A percentile compares a stretch with the other conserved stretches of the same genome.
These are phyloP conservation scores for Athelia sp. DNA, from an alignment of 1,284 basidiomycete species.

Conservation along the genomic window DNA sequence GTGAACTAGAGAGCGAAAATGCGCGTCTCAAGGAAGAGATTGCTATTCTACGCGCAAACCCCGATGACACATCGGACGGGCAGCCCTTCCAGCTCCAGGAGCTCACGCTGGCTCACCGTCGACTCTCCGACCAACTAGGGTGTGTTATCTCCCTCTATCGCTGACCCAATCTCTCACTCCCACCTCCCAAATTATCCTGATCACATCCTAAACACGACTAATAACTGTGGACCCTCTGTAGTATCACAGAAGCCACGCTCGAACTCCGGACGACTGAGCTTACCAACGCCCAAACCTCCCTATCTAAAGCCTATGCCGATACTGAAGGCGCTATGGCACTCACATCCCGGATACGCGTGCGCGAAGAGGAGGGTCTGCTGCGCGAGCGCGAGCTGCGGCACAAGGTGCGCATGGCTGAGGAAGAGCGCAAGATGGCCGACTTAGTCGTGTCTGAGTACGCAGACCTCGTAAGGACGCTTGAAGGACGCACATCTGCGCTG, in stretches of 20 bases:
- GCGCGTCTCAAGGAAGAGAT: slow-evolving; percentile 48
- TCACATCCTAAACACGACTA: too few species aligned
- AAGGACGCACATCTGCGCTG: slow-evolving; percentile 32
- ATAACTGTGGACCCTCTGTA: slow-evolving; percentile 8
- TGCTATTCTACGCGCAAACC: slow-evolving; percentile 42
- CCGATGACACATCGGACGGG: slow-evolving; percentile 38
- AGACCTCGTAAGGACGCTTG: slow-evolving; percentile 57
- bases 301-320: slow-evolving; percentile 35
- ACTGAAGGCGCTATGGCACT: slow-evolving; percentile 48
- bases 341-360: slow-evolving; percentile 40
- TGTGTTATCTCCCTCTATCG: background rate
- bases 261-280: slow-evolving; percentile 46
- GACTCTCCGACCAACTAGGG: slow-evolving; percentile 61
- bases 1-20: slow-evolving; percentile 53
- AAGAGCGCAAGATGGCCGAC: slow-evolving; percentile 57
- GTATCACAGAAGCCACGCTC: slow-evolving; percentile 49
- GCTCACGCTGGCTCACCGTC: slow-evolving; percentile 59
- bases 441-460: slow-evolving; percentile 66
- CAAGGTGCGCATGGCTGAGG: slow-evolving; percentile 41
- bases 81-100: slow-evolving; percentile 51
- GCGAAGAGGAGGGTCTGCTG: slow-evolving; percentile 45
- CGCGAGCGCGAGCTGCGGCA: slow-evolving; percentile 42
- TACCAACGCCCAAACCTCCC: slow-evolving; percentile 34
- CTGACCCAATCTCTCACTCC: too few species aligned
- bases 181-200: too few species aligned